Conservation (phyloP, 345 rosid species). For the Euphorbia peplus region DNA sequence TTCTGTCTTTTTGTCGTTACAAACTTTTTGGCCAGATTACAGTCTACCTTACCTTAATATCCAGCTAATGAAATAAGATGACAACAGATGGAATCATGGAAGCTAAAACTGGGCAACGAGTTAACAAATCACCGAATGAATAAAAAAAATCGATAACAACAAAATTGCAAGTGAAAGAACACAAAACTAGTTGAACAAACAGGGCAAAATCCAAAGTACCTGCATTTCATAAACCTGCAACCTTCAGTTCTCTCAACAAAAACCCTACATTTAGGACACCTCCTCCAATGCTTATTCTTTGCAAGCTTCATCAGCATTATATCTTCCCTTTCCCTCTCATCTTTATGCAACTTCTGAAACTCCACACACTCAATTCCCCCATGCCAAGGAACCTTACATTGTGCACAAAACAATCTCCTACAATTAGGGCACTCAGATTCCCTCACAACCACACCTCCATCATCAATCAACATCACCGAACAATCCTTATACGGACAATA, state of each 20-base stretch:
- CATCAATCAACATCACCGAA: constrained; percentile 7
- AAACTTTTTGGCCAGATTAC: no score
- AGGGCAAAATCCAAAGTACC: constrained; percentile 21
- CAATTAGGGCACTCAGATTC: constrained; percentile 29
- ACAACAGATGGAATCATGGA: no score
- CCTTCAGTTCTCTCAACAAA: constrained; percentile 42
- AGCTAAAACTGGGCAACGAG: no score
- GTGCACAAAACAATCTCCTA: constrained; percentile 27
- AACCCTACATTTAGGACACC: constrained; percentile 38
- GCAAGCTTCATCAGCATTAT: constrained; percentile 41
- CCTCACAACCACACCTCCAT: constrained; percentile 8
- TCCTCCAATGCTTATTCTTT: constrained; percentile 40
- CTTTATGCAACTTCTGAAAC: constrained; percentile 31
- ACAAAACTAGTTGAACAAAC: no score
- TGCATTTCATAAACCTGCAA: constrained; percentile 42
- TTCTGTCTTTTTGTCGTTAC: no score
- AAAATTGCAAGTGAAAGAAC: no score
- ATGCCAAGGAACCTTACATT: constrained; percentile 40
- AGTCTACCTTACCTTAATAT: no score
- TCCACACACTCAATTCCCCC: constrained; percentile 24
- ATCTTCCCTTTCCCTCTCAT: constrained; percentile 25
- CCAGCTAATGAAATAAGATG: no score
- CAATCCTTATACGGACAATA: constrained; percentile 24
- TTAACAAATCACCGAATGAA: no score
- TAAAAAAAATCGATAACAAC: no score